Evolutionary conservation across 108 stramenopile species (phyloP), one percentile per base, ranked within the genome.

Genomic region (Nitzschia sp.): DNA sequence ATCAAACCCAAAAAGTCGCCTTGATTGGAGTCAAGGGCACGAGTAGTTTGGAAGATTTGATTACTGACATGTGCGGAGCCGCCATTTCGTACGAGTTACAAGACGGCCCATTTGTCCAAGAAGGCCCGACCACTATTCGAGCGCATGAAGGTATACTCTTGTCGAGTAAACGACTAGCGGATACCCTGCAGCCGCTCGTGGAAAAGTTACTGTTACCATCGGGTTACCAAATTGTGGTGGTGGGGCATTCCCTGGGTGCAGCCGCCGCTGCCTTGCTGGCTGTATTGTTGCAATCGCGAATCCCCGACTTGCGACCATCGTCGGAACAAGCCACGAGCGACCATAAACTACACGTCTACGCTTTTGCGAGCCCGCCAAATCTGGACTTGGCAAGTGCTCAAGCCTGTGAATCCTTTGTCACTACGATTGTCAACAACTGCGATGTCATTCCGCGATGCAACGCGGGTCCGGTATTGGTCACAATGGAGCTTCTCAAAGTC

Each of bases 1-100:
- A 38, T 15, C 72, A 76, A 64, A 32, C 69, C 46, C 38, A 54
- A 57, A 71, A 86, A 63, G 45, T 49, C 5, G 81, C 78, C 9
- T 24, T 84, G 26, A 80, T 87, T 55, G 83, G 81, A 30, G 66
- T 84, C 42, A 84, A 84, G 66, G 86, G 86, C 27, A 82, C 86
- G 1, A 77, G 75, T 0, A 74, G 46, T 49, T 56, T 87, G 31
- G 80, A 74, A 64, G 86, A 87, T 69, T 30, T 87, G 47, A 32
- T 87, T 34, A 83, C 82, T 0, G 81, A 87, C 62, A 62, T 59
- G 30, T 79, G 81, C 42, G 79, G 71, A 11, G 33, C 53, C n/a
- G 68, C 81, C 6, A 72, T 80, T 3, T 38, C 47, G 27, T 32
- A 70, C 45, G 36, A 70, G 15, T 66, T 84, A 3, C 45, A 31